phyloP scores from a whole-genome alignment of 192 early-diverging fungal species.

The Backusella macrospora region DNA sequence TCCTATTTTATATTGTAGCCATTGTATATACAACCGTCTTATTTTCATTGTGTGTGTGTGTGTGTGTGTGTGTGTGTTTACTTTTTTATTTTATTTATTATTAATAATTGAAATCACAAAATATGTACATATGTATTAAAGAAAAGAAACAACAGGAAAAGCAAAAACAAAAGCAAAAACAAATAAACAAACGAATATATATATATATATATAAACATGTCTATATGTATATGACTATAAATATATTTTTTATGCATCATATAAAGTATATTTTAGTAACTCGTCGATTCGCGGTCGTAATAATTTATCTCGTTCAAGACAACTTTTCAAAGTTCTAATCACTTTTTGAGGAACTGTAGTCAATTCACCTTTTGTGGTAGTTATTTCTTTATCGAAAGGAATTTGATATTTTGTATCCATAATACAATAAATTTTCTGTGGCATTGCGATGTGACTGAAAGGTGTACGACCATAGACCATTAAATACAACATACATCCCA shows the following conservation, averaged over 20 bases:
- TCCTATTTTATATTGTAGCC: no score
- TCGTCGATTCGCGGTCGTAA: background rate
- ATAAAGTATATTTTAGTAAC: background rate
- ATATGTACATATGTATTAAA: no score
- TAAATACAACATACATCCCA: constrained; percentile 93
- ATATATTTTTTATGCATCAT: constrained; percentile 7
- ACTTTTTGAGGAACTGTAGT: background rate
- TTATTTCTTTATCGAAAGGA: background rate
- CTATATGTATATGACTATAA: no score
- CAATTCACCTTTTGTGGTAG: background rate
- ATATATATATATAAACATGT: background rate
- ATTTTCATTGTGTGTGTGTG: no score
- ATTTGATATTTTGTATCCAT: constrained; percentile 70
- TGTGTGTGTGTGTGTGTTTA: no score
- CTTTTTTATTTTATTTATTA: no score
- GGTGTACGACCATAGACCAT: constrained; percentile 87
- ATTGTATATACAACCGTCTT: no score
- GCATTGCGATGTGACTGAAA: constrained; percentile 67
- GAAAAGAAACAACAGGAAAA: no score
- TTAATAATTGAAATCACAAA: no score
- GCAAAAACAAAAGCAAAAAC: no score
- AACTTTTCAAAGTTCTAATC: background rate
- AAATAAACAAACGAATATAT: no score
- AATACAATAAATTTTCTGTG: constrained; percentile 74
- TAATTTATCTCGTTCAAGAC: background rate